Conservation (phyloP, 2,329 filamentous ascomycete genomes). For the Pseudogymnoascus sp. region DNA sequence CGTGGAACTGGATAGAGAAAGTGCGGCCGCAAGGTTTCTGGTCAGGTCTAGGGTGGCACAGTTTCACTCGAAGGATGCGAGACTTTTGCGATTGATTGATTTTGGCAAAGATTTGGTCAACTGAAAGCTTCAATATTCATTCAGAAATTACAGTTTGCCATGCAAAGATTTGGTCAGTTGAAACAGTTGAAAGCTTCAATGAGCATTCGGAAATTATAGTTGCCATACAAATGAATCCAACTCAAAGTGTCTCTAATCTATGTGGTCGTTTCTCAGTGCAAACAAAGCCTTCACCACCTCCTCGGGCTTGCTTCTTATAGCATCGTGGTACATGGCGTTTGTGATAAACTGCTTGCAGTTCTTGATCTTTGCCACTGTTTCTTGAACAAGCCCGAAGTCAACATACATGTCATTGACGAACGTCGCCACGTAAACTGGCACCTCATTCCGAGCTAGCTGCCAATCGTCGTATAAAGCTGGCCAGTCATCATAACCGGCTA, state of each 20-base stretch:
- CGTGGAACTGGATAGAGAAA: conserved; percentile 49
- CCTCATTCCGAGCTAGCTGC: conserved; percentile 65
- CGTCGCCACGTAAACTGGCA: conserved; percentile 77
- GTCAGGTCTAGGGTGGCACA: conserved; percentile 58
- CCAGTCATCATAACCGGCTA: conserved; percentile 66
- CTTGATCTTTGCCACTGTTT: conserved; percentile 67
- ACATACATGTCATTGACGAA: conserved; percentile 93
- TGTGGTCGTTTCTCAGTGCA: conserved; percentile 59
- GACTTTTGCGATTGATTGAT: conserved; percentile 49
- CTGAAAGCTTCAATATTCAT: conserved; percentile 23
- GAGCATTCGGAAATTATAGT: background rate
- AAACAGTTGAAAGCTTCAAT: conserved; percentile 26
- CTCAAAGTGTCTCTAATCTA: conserved; percentile 36
- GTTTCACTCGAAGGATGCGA: conserved; percentile 57
- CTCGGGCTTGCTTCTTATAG: conserved; percentile 61
- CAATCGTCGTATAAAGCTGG: conserved; percentile 65
- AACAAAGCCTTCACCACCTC: conserved; percentile 73
- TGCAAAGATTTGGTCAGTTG: conserved; percentile 45
- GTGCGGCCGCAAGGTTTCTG: conserved; percentile 54
- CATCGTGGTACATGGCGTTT: conserved; percentile 82
- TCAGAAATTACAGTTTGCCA: background rate
- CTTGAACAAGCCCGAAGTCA: conserved; percentile 62
- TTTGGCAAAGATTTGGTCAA: conserved; percentile 56
- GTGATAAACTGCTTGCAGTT: conserved; percentile 76
- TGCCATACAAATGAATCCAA: background rate